Evolutionary conservation across 73 alveolate species (phyloP).

Genomic region (Tetrahymena thermophila): DNA sequence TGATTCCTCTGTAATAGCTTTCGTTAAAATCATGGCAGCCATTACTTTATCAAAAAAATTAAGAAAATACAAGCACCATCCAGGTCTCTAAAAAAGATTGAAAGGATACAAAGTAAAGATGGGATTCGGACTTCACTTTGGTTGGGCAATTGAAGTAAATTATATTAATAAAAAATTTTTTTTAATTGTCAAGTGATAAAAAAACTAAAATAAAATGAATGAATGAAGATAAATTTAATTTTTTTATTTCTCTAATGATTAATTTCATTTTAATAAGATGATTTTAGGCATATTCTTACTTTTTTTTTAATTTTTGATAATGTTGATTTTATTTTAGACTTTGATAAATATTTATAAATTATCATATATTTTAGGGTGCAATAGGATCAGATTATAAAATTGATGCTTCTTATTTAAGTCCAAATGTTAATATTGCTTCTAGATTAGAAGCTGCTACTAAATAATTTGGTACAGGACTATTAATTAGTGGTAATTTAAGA

Average conservation of each 20-base stretch:
- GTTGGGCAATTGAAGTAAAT: slow-evolving; percentile 89
- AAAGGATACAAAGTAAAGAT: slow-evolving; percentile 76
- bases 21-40: slow-evolving; percentile 64
- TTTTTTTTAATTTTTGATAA: too few relatives aligned
- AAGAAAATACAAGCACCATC: slow-evolving; percentile 64
- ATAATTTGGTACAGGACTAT: slow-evolving; percentile 57
- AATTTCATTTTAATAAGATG: too few relatives aligned
- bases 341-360: too few relatives aligned
- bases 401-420: slow-evolving; percentile 91
- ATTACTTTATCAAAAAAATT: slow-evolving; percentile 54
- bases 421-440: slow-evolving; percentile 92
- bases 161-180: too few relatives aligned
- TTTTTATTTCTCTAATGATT: too few relatives aligned
- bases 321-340: too few relatives aligned
- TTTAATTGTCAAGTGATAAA: too few relatives aligned
- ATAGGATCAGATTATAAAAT: slow-evolving; percentile 86
- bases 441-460: slow-evolving; percentile 92
- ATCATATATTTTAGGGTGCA: slow-evolving; percentile 85
- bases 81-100: slow-evolving; percentile 62
- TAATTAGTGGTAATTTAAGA: slow-evolving; percentile 63
- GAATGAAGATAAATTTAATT: too few relatives aligned
- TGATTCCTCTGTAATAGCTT: slow-evolving; percentile 70
- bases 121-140: slow-evolving; percentile 92
- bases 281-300: too few relatives aligned
- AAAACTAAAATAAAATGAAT: too few relatives aligned